A percentile compares a stretch with the other conserved stretches of the same genome.
Evolutionary conservation across 1,284 basidiomycete genomes (phyloP).

Genomic region (Hemileia vastatrix): DNA sequence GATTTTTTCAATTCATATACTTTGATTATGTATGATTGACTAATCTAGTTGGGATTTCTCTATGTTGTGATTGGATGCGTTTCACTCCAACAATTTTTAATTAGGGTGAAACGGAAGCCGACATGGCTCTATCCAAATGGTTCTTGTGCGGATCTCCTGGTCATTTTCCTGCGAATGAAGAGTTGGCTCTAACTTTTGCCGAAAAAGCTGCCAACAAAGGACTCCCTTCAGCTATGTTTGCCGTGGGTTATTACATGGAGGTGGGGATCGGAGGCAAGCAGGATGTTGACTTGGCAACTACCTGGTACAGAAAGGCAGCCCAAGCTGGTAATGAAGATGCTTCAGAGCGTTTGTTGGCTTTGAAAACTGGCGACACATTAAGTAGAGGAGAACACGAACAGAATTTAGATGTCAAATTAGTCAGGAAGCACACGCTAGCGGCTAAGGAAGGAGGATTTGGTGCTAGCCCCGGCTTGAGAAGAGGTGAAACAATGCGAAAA

Average conservation of each 20-base stretch:
- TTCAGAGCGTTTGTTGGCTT: constrained; percentile 58
- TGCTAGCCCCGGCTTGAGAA: neutral
- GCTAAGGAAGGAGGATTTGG: neutral
- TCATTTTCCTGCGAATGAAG: constrained; percentile 78
- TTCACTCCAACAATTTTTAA: no score
- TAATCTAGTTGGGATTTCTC: no score
- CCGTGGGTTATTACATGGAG: constrained; percentile 84
- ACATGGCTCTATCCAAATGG: constrained; percentile 93
- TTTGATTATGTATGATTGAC: no score
- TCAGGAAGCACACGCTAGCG: constrained; percentile 72
- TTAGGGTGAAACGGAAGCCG: constrained; percentile 71
- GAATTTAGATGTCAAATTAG: constrained; percentile 66
- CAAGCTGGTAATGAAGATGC: constrained; percentile 76
- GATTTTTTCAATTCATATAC: no score
- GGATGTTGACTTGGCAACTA: constrained; percentile 56
- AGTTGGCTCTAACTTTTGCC: constrained; percentile 75
- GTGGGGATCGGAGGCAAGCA: constrained; percentile 54
- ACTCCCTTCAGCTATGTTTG: constrained; percentile 76
- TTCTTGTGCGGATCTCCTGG: constrained; percentile 77
- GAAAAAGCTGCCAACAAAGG: constrained; percentile 76
- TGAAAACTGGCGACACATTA: constrained; percentile 56
- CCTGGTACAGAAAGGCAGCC: constrained; percentile 64
- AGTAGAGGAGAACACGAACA: constrained; percentile 69
- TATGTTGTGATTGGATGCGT: no score
- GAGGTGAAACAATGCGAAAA: constrained; percentile 1